A percentile compares a stretch with the other conserved stretches of the same genome.
Conservation (phyloP, 163 green algal genomes). For the Coccomyxa subellipsoidea region DNA sequence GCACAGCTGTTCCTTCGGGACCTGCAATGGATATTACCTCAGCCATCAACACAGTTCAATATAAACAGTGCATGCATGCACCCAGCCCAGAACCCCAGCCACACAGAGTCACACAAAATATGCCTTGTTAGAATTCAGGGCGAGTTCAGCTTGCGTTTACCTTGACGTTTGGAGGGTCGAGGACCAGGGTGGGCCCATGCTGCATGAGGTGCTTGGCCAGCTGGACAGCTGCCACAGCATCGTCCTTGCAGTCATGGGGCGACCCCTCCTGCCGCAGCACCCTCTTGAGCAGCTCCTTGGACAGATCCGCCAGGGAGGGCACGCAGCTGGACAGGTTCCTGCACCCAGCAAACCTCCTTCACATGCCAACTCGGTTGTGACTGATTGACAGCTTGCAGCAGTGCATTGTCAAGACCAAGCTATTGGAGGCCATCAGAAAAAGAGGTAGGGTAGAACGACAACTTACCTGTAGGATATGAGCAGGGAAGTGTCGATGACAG, state of each 20-base stretch:
- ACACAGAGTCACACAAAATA: too few species aligned
- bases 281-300: conserved; percentile 32
- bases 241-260: conserved; percentile 52
- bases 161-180: conserved; percentile 38
- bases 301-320: conserved; percentile 48
- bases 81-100: too few species aligned
- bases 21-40: conserved; percentile 23
- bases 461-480: conserved; percentile 54
- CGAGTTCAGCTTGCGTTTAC: too few species aligned
- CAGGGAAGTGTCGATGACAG: conserved; percentile 68
- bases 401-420: background rate
- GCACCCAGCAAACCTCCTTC: background rate
- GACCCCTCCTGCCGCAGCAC: conserved; percentile 35
- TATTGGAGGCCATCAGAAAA: background rate
- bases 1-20: conserved; percentile 34
- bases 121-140: too few species aligned
- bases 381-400: background rate
- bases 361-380: background rate
- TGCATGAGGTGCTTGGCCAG: conserved; percentile 51
- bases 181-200: conserved; percentile 15
- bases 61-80: too few species aligned
- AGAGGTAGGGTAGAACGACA: background rate
- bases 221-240: conserved; percentile 56
- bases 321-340: conserved; percentile 41
- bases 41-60: too few species aligned